phyloP scores from a whole-genome alignment of 352 stramenopile genomes.

The Globisporangium spinosum region DNA sequence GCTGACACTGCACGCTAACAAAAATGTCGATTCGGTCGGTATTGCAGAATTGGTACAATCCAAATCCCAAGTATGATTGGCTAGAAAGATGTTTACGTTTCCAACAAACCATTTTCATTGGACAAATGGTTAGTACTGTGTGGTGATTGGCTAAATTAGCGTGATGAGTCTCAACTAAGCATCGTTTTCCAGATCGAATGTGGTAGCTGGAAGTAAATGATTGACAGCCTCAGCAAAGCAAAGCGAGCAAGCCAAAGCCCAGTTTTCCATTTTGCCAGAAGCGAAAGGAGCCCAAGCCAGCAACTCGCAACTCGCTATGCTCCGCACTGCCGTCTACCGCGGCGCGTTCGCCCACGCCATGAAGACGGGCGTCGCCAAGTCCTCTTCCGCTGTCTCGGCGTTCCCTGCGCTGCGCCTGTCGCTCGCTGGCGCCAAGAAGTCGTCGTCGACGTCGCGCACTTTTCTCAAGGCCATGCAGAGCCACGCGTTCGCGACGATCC shows the following conservation, averaged over 20 bases:
- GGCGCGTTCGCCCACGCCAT: conserved; percentile 12
- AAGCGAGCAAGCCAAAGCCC: neutral
- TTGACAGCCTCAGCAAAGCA: neutral
- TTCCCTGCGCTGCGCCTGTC: conserved; percentile 20
- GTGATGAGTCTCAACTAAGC: neutral
- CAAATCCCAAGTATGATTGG: neutral
- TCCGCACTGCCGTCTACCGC: conserved; percentile 15
- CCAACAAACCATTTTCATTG: neutral
- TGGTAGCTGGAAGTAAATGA: neutral
- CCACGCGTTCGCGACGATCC: conserved; percentile 51
- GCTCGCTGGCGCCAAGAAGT: conserved; percentile 6
- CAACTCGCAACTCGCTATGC: conserved; percentile 2
- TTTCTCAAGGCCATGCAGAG: conserved; percentile 33
- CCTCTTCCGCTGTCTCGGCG: neutral
- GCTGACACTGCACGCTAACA: neutral
- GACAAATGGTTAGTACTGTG: neutral
- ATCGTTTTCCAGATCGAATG: conserved; percentile 1
- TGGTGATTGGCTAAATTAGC: neutral
- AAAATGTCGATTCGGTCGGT: neutral
- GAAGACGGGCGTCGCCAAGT: neutral
- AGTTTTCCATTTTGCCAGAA: neutral
- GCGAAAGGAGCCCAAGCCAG: neutral
- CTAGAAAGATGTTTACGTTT: neutral
- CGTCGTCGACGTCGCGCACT: conserved; percentile 5
- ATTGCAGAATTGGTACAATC: neutral